A percentile compares a stretch with the other conserved stretches of the same genome.
phyloP scores from a whole-genome alignment of 1,284 basidiomycete genomes.

The Boletellus deceptivus region DNA sequence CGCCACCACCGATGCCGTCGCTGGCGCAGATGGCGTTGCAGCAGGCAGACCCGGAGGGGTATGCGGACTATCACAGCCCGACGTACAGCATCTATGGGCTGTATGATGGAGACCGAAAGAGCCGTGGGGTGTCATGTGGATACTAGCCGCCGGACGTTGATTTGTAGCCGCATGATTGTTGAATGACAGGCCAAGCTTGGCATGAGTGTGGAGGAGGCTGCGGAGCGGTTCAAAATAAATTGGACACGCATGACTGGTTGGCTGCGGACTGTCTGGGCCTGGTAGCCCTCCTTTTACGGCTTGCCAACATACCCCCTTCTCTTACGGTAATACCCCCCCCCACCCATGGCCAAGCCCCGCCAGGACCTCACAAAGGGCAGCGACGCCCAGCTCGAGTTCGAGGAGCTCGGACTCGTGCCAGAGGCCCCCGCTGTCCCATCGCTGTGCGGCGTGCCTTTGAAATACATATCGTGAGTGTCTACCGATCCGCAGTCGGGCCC shows the following conservation, averaged over 20 bases:
- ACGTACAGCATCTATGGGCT: constrained; percentile 78
- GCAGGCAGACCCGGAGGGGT: constrained; percentile 58
- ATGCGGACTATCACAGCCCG: constrained; percentile 67
- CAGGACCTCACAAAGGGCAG: constrained; percentile 33
- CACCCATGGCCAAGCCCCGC: constrained; percentile 26
- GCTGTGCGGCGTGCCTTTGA: constrained; percentile 69
- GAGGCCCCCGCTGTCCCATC: constrained; percentile 46
- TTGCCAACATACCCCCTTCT: neutral
- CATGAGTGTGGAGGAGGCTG: constrained; percentile 14
- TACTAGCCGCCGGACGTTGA: constrained; percentile 19
- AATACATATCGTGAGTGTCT: constrained; percentile 74
- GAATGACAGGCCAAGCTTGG: constrained; percentile 2
- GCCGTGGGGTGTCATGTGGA: constrained; percentile 37
- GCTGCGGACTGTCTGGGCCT: constrained; percentile 17
- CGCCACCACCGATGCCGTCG: constrained; percentile 71
- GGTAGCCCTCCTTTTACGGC: constrained; percentile 3
- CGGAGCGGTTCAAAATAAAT: constrained; percentile 25
- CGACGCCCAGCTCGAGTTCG: constrained; percentile 43
- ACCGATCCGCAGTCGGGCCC: constrained; percentile 6
- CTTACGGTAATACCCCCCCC: constrained; percentile 24
- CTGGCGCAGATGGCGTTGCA: constrained; percentile 73
- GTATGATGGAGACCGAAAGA: constrained; percentile 65
- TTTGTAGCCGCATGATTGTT: constrained; percentile 27
- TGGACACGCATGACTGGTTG: constrained; percentile 9
- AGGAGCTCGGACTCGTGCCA: constrained; percentile 49